Percentiles rank a stretch among this genome's conserved stretches.
phyloP scores from a whole-genome alignment of 441 rosid species.

The Pelargonium citronellum region DNA sequence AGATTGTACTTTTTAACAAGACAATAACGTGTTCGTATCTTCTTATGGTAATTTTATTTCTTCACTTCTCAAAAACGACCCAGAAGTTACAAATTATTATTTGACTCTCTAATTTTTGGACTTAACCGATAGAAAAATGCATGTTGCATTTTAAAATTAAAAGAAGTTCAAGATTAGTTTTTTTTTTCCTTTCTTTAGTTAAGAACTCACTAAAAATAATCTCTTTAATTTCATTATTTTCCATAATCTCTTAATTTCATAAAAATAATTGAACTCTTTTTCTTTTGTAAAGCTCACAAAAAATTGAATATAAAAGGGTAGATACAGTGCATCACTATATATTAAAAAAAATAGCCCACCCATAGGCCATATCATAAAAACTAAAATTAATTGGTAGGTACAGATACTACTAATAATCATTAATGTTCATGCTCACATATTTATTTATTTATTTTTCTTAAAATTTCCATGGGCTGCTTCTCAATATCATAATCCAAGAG shows the following conservation, averaged over 20 bases:
- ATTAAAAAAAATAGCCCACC: constrained; percentile 18
- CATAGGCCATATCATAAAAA: constrained; percentile 5
- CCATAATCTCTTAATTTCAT: background rate
- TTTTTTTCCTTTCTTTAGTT: too few species aligned
- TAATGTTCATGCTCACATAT: background rate
- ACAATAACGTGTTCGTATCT: too few species aligned
- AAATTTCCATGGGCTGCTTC: constrained; percentile 19
- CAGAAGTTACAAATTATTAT: too few species aligned
- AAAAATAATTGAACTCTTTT: background rate
- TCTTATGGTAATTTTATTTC: too few species aligned
- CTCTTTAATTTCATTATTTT: too few species aligned
- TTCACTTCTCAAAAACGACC: too few species aligned
- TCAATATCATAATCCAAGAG: constrained; percentile 18
- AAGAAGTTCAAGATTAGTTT: background rate
- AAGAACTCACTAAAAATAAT: too few species aligned
- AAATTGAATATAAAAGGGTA: background rate
- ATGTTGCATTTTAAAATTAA: too few species aligned
- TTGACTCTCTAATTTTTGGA: too few species aligned
- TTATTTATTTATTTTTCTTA: background rate
- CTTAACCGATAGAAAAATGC: too few species aligned
- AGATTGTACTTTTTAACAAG: too few species aligned
- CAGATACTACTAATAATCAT: constrained; percentile 9
- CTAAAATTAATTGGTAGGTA: constrained; percentile 17
- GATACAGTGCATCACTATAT: constrained; percentile 18
- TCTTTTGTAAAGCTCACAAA: background rate